Percentiles rank a stretch among this genome's conserved stretches.
Conservation (phyloP, 352 stramenopile species). For the Poterioochromonas sp. region DNA sequence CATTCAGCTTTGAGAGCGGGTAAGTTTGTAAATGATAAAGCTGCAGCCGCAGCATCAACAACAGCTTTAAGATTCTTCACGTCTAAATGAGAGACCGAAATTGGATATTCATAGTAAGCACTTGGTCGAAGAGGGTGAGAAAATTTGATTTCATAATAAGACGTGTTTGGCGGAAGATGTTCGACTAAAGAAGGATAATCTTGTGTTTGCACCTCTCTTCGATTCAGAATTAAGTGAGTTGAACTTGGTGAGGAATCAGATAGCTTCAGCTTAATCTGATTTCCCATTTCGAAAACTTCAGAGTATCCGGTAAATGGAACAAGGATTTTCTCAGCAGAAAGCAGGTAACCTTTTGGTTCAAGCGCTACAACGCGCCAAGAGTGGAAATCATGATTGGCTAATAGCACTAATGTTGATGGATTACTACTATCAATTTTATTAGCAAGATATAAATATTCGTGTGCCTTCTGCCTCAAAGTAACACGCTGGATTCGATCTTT, state of each 20-base stretch:
- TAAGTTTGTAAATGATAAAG: not conserved
- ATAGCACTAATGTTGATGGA: not conserved
- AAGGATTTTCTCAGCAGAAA: not conserved
- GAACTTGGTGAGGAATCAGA: too few relatives aligned
- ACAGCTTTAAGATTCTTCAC: not conserved
- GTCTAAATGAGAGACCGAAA: not conserved
- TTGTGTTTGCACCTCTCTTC: too few relatives aligned
- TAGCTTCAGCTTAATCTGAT: too few relatives aligned
- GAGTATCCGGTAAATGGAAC: not conserved
- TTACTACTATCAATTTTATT: not conserved
- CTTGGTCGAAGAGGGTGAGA: not conserved
- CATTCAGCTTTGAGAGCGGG: not conserved
- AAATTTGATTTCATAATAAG: not conserved
- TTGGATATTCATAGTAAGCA: not conserved
- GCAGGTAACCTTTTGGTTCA: too few relatives aligned
- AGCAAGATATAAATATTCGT: not conserved
- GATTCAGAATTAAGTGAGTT: too few relatives aligned
- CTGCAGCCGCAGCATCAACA: not conserved
- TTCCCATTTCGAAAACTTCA: not conserved
- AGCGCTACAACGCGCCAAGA: too few relatives aligned
- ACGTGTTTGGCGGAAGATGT: not conserved
- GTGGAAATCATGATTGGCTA: slow-evolving; percentile 24
- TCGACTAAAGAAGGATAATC: not conserved
- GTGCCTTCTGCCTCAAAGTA: not conserved
- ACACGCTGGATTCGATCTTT: not conserved